Evolutionary conservation across 495 filamentous ascomycete species (phyloP).

Genomic region (Diplogelasinospora grovesii): DNA sequence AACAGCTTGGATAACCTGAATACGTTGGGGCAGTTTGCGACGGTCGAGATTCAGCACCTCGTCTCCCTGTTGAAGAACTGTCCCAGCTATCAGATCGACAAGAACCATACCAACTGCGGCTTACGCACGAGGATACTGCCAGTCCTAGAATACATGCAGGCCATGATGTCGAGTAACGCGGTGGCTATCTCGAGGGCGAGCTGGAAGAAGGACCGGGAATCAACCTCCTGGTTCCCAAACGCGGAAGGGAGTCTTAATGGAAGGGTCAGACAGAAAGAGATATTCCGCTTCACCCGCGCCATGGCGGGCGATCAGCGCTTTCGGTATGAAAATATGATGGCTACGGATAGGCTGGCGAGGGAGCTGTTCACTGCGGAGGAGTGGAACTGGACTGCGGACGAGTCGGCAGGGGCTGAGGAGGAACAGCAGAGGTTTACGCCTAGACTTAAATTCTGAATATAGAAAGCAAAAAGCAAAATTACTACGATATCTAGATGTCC

Average conservation of each 20-base stretch:
- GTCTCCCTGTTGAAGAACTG: conserved; percentile 38
- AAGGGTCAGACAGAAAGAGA: conserved; percentile 13
- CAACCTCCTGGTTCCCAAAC: conserved; percentile 24
- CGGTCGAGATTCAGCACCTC: conserved; percentile 28
- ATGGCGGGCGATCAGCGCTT: conserved; percentile 34
- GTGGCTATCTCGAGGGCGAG: conserved; percentile 39
- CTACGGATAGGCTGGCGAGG: conserved; percentile 34
- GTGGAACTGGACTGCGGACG: conserved; percentile 54
- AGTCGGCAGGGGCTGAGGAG: conserved; percentile 6
- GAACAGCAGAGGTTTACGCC: too few relatives aligned
- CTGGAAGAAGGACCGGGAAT: conserved; percentile 37
- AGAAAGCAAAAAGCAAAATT: too few relatives aligned
- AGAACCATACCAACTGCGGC: conserved; percentile 71
- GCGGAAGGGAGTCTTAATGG: background rate
- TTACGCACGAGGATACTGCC: conserved; percentile 60
- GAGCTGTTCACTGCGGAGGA: conserved; percentile 51
- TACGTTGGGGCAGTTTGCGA: conserved; percentile 22
- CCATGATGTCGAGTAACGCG: conserved; percentile 34
- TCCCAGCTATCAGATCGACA: conserved; percentile 74
- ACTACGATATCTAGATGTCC: too few relatives aligned
- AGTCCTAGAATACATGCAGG: conserved; percentile 59
- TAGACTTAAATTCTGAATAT: too few relatives aligned
- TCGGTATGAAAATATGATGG: conserved; percentile 33
- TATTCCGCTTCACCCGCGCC: conserved; percentile 35
- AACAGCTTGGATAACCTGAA: conserved; percentile 18